Base-by-base conservation (phyloP, 352 stramenopile genomes). In the Peronospora tabacina region DNA sequence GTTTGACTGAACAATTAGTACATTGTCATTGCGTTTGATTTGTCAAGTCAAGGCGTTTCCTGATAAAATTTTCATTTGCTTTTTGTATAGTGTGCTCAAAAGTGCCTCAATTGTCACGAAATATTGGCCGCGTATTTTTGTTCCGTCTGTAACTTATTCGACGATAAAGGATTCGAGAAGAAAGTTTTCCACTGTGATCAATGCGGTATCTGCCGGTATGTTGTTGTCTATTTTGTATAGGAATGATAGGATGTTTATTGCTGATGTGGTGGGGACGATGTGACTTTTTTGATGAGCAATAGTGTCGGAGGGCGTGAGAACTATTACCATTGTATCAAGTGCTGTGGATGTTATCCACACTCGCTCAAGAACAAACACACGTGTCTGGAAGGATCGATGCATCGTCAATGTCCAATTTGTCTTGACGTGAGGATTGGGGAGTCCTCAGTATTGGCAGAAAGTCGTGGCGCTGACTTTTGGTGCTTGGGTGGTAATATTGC, bases 381-480 rank as follows among this genome's bases (percentile, higher is more conserved):
- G 46, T 91, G 80, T 70, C 59, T 91, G 28, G 66, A 87, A 52
- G 73, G 67, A 32, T 85, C 80, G 12, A 91, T 91, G 80, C 75
- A 86, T 53, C 75, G 74, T 44, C 75, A 89, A 49, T 91, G 80
- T 40, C 72, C 77, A 33, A 87, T 91, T 63, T 91, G 80, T 52
- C 66, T 89, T 24, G 75, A 91, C 50, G 77, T 83, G 45, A 38
- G 57, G 46, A 5, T 22, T 12, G 13, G 12, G 7, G 11, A n/a
- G 6, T 12, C 35, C 2, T 7, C 8, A 36, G 10, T 48, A 15
- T 20, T 55, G 9, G 17, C 19, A 29, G 38, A 32, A 19, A 5
- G 13, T 5, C 5, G 11, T 44, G 30, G 16, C 45, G 37, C 11
- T 50, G 32, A 12, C 2, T 46, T 17, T 41, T 17, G 29, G 3